These are phyloP conservation scores for Cymbidium sinense DNA, from an alignment of 106 monocot genomes.

Conservation along the genomic window DNA sequence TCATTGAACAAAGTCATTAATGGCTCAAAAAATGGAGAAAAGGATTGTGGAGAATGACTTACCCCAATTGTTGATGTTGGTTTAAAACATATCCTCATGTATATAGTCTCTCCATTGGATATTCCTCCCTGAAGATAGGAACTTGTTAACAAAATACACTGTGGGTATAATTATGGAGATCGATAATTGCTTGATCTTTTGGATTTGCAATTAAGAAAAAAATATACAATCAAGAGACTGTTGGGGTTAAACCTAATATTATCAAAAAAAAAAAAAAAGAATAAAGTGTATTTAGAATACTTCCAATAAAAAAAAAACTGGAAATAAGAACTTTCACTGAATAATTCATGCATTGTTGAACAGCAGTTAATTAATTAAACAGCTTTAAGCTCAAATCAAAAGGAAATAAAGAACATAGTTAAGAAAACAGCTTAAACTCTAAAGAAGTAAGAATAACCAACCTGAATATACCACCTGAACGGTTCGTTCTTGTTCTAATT, in stretches of 20 bases:
- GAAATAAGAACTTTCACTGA: no score
- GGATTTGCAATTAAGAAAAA: background rate
- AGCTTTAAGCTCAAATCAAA: background rate
- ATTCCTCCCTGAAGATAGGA: conserved; percentile 73
- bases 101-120: conserved; percentile 94
- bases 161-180: background rate
- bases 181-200: background rate
- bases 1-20: background rate
- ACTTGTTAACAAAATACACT: background rate
- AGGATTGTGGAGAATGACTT: conserved; percentile 13
- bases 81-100: conserved; percentile 87
- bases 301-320: no score
- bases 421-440: background rate
- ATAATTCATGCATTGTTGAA: no score
- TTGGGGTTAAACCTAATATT: background rate
- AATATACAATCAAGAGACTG: background rate
- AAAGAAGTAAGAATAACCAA: conserved; percentile 19
- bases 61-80: conserved; percentile 95
- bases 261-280: background rate
- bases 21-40: background rate
- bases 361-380: no score
- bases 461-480: conserved; percentile 99
- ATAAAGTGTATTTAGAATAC: no score
- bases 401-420: background rate
- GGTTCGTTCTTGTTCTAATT: conserved; percentile 83